These are phyloP conservation scores for Talaromyces stipitatus DNA, from an alignment of 495 filamentous ascomycete genomes.

Conservation along the genomic window DNA sequence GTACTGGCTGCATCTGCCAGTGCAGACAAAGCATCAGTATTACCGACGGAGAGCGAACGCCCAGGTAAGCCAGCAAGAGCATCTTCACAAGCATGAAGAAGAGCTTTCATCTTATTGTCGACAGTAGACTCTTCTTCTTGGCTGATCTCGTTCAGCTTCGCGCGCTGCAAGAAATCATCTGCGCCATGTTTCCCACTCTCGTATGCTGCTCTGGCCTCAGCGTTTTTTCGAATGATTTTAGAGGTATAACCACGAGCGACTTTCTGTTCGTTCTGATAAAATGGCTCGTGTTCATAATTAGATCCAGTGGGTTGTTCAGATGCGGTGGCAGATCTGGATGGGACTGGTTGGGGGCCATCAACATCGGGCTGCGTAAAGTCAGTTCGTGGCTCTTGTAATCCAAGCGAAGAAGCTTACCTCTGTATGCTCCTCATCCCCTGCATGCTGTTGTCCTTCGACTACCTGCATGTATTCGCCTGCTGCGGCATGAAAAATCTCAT, in stretches of 20 bases:
- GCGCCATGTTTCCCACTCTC: constrained; percentile 26
- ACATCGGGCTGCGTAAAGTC: constrained; percentile 28
- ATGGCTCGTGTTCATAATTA: constrained; percentile 15
- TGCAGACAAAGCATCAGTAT: neutral
- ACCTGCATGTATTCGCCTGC: constrained; percentile 36
- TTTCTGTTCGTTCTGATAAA: constrained; percentile 14
- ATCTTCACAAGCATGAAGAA: neutral
- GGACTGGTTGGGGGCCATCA: neutral
- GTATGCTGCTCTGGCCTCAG: constrained; percentile 26
- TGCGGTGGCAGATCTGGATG: constrained; percentile 5
- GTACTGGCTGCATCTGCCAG: constrained; percentile 5
- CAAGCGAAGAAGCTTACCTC: constrained; percentile 20
- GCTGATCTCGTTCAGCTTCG: constrained; percentile 31
- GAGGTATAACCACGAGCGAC: constrained; percentile 32
- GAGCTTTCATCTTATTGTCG: neutral
- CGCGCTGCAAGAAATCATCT: constrained; percentile 37
- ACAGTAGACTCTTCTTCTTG: constrained; percentile 8
- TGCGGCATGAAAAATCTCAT: constrained; percentile 30
- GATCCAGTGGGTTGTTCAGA: constrained; percentile 1
- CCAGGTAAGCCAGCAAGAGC: neutral
- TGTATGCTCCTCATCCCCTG: constrained; percentile 42
- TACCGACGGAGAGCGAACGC: neutral
- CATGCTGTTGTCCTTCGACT: constrained; percentile 30
- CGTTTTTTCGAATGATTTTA: constrained; percentile 23
- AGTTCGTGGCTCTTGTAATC: constrained; percentile 5